Evolutionary conservation across 768 basidiomycete species (phyloP).

Genomic region (Lyophyllum semitale): DNA sequence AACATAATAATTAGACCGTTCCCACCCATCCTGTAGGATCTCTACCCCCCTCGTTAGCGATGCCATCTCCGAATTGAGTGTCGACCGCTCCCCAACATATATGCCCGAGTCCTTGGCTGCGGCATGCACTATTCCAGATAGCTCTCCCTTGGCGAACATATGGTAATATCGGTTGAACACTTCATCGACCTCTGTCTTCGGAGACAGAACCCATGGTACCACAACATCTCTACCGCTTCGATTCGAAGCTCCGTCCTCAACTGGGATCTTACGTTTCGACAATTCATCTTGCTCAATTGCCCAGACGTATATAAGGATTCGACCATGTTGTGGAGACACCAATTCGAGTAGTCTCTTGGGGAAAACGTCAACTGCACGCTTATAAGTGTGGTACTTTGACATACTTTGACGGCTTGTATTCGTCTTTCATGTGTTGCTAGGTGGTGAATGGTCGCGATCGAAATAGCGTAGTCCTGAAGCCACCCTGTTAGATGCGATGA

Average conservation of each 20-base stretch:
- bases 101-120: conserved; percentile 66
- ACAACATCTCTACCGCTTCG: conserved; percentile 74
- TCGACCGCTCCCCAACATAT: conserved; percentile 40
- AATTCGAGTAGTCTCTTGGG: conserved; percentile 61
- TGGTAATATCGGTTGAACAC: conserved; percentile 93
- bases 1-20: conserved; percentile 86
- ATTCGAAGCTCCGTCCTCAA: conserved; percentile 19
- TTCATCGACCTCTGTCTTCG: no score
- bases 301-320: conserved; percentile 94
- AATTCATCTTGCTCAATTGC: conserved; percentile 89
- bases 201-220: conserved; percentile 85
- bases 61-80: conserved; percentile 4
- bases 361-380: background rate
- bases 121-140: conserved; percentile 56
- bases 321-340: conserved; percentile 70
- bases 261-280: conserved; percentile 71
- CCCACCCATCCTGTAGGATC: conserved; percentile 78
- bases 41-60: conserved; percentile 51
- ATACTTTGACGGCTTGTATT: conserved; percentile 70
- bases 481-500: background rate
- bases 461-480: conserved; percentile 88
- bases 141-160: conserved; percentile 86
- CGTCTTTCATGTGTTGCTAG: conserved; percentile 80
- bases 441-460: conserved; percentile 97
- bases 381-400: conserved; percentile 6